These are phyloP conservation scores for Lipomyces spencermartinsiae DNA, from an alignment of 805 yeast species.

Conservation along the genomic window DNA sequence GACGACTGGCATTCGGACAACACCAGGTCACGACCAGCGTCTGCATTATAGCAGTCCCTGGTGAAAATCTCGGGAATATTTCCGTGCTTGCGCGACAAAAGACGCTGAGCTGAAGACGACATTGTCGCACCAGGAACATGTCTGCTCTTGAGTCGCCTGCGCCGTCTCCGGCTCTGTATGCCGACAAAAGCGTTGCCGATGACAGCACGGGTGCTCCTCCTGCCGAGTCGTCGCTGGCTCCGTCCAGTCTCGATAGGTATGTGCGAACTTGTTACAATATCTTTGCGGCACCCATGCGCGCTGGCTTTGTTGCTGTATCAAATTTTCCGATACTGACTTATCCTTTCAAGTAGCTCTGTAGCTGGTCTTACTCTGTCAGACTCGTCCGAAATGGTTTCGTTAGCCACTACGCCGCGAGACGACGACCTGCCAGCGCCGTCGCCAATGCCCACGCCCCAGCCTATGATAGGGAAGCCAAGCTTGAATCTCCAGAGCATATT, in stretches of 20 bases:
- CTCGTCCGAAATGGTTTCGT: slow-evolving; percentile 22
- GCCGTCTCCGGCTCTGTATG: not conserved
- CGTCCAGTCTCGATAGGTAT: not conserved
- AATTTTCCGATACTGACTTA: not conserved
- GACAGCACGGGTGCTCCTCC: not conserved
- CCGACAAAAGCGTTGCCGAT: not conserved
- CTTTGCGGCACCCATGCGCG: not conserved
- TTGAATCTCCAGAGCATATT: slow-evolving; percentile 36
- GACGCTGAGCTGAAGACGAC: not conserved
- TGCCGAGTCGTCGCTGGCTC: not conserved
- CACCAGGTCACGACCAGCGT: not conserved
- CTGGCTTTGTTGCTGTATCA: not conserved
- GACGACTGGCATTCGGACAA: not conserved
- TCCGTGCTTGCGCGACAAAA: not conserved
- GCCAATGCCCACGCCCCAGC: slow-evolving; percentile 33
- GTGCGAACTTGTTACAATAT: not conserved
- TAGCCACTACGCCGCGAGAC: slow-evolving; percentile 5
- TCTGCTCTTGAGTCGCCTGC: not conserved
- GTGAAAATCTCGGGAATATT: not conserved
- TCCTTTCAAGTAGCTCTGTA: not conserved
- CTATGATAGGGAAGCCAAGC: slow-evolving; percentile 29
- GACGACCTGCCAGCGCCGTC: slow-evolving; percentile 9
- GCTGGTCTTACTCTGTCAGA: slow-evolving; percentile 2
- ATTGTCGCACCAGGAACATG: not conserved
- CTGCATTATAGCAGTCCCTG: not conserved